Percentiles rank a stretch among this genome's conserved stretches.
These are phyloP conservation scores for Lactifluus volemus DNA, from an alignment of 768 basidiomycete species.

Conservation along the genomic window DNA sequence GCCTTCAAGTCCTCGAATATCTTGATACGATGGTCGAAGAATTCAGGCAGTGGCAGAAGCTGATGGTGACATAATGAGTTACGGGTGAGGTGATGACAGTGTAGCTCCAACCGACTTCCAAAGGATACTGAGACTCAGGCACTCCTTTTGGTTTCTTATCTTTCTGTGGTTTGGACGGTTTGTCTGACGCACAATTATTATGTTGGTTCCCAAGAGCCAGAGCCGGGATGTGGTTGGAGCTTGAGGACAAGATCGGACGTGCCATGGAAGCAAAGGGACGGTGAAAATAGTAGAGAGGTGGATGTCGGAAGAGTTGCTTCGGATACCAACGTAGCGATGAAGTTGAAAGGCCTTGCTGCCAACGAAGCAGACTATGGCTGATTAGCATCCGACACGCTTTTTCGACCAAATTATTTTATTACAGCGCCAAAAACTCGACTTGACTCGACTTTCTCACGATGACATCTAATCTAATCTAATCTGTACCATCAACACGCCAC, in stretches of 20 bases:
- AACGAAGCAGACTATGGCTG: conserved; percentile 6
- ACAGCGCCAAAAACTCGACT: not conserved
- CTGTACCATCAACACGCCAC: conserved; percentile 59
- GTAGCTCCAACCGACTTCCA: conserved; percentile 41
- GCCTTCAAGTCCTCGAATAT: conserved; percentile 83
- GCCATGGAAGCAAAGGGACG: conserved; percentile 38
- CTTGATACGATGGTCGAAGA: conserved; percentile 82
- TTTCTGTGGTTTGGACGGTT: conserved; percentile 33
- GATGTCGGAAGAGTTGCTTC: conserved; percentile 4
- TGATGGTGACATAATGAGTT: conserved; percentile 26
- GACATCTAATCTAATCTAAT: conserved; percentile 11
- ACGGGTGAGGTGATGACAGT: not conserved
- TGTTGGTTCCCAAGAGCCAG: conserved; percentile 29
- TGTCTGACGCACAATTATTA: conserved; percentile 3
- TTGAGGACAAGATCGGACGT: conserved; percentile 40
- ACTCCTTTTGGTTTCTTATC: conserved; percentile 34
- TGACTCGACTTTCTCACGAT: not conserved
- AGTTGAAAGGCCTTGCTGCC: conserved; percentile 19
- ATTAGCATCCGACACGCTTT: conserved; percentile 7
- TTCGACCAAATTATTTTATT: not conserved
- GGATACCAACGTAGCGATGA: conserved; percentile 9
- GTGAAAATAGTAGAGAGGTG: conserved; percentile 18
- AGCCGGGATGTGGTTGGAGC: conserved; percentile 32
- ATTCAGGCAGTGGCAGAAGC: conserved; percentile 78
- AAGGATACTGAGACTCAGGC: conserved; percentile 40